Conservation (phyloP, 78 protist genomes). For the Guillardia theta region DNA sequence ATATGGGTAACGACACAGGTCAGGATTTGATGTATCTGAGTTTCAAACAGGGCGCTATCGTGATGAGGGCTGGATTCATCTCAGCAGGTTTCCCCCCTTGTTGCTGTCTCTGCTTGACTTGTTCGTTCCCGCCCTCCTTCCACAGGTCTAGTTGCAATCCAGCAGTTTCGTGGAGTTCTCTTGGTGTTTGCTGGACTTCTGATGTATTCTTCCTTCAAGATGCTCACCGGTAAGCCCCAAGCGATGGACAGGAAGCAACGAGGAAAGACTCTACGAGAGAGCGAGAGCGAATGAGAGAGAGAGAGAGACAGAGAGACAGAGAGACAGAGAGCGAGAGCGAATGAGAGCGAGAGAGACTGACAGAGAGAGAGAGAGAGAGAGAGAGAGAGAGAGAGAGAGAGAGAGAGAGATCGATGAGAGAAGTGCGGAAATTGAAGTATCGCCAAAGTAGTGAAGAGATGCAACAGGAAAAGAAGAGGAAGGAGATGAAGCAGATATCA, state of each 20-base stretch:
- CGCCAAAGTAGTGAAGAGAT: too few relatives aligned
- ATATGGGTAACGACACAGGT: neutral
- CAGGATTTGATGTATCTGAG: neutral
- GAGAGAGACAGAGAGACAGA: too few relatives aligned
- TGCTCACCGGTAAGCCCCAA: neutral
- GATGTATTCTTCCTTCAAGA: neutral
- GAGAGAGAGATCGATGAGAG: neutral
- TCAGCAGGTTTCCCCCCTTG: too few relatives aligned
- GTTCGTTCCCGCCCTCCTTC: too few relatives aligned
- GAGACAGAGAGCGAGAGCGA: neutral
- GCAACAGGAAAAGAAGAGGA: too few relatives aligned
- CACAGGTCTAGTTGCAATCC: neutral
- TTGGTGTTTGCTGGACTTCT: neutral
- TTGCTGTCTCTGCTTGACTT: too few relatives aligned
- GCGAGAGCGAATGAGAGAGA: too few relatives aligned
- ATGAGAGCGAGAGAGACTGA: neutral
- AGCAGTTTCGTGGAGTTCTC: neutral
- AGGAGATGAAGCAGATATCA: too few relatives aligned
- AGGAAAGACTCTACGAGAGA: too few relatives aligned
- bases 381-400: neutral
- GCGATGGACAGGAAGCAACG: neutral
- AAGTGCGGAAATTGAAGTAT: too few relatives aligned
- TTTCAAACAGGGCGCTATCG: neutral
- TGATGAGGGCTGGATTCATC: neutral
- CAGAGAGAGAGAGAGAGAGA: neutral